phyloP scores from a whole-genome alignment of 2,329 filamentous ascomycete genomes.

The Scopulariopsis brevicaulis region DNA sequence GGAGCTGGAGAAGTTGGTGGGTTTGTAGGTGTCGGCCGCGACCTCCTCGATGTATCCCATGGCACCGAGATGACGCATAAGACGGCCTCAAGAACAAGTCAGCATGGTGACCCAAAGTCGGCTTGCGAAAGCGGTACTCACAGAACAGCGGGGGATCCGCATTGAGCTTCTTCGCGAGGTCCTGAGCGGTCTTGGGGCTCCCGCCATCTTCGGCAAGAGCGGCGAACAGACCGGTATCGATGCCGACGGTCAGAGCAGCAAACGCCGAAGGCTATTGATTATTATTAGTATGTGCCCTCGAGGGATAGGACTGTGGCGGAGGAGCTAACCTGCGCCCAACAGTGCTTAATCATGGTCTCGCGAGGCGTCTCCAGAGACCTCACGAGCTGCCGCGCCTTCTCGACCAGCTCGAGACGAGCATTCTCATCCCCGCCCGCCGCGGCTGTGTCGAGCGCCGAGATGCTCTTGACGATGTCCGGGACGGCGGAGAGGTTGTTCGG shows the following conservation, averaged over 20 bases:
- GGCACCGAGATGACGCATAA: slow-evolving; percentile 23
- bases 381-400: slow-evolving; percentile 12
- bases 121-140: slow-evolving; percentile 10
- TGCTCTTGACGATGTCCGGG: slow-evolving; percentile 5
- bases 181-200: slow-evolving; percentile 15
- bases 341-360: slow-evolving; percentile 34
- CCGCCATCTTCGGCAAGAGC: slow-evolving; percentile 18
- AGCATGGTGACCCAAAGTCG: not conserved
- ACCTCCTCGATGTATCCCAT: slow-evolving; percentile 27
- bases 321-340: slow-evolving; percentile 26
- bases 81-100: slow-evolving; percentile 10
- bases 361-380: slow-evolving; percentile 30
- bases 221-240: slow-evolving; percentile 22
- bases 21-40: slow-evolving; percentile 20
- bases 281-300: not conserved
- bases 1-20: slow-evolving; percentile 24
- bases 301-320: not conserved
- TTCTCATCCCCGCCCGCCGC: slow-evolving; percentile 6
- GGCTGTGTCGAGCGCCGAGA: slow-evolving; percentile 1
- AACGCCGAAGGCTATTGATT: slow-evolving; percentile 11
- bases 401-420: slow-evolving; percentile 15
- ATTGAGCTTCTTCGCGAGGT: slow-evolving; percentile 16
- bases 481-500: slow-evolving; percentile 9
- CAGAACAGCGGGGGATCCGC: slow-evolving; percentile 16
- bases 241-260: slow-evolving; percentile 16